These are phyloP conservation scores for Poteriospumella lacustris DNA, from an alignment of 108 stramenopile species.

Conservation along the genomic window DNA sequence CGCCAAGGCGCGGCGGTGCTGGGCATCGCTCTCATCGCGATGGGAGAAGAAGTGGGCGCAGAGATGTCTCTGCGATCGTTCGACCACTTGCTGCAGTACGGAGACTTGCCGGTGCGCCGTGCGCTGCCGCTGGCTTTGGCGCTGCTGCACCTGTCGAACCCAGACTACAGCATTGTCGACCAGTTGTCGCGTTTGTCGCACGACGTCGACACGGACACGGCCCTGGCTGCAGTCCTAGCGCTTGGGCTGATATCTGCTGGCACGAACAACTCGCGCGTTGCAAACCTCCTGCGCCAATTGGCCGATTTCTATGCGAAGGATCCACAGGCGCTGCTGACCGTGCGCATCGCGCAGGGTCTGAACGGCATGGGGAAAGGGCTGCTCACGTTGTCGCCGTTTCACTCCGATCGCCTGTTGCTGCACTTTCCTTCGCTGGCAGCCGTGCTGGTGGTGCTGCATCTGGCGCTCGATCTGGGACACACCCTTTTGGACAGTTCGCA, in stretches of 20 bases:
- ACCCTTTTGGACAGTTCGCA: constrained; percentile 85
- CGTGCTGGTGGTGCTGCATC: constrained; percentile 78
- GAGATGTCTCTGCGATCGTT: constrained; percentile 95
- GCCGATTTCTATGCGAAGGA: constrained; percentile 95
- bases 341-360: constrained; percentile 95
- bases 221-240: constrained; percentile 86
- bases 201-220: constrained; percentile 85
- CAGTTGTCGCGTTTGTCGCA: constrained; percentile 92
- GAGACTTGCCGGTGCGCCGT: constrained; percentile 90
- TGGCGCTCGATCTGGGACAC: constrained; percentile 80
- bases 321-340: constrained; percentile 87
- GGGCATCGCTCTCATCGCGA: constrained; percentile 89
- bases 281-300: constrained; percentile 81
- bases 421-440: constrained; percentile 79
- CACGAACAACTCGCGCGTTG: constrained; percentile 96
- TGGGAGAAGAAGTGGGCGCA: constrained; percentile 93
- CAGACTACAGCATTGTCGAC: constrained; percentile 93
- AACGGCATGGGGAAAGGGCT: constrained; percentile 98
- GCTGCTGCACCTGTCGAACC: constrained; percentile 82
- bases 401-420: constrained; percentile 90
- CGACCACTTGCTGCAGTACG: constrained; percentile 98
- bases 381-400: constrained; percentile 84
- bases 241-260: constrained; percentile 94
- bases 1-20: constrained; percentile 82
- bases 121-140: constrained; percentile 93